Conservation (phyloP, 305 asterid species). For the Fraxinus dipetala region DNA sequence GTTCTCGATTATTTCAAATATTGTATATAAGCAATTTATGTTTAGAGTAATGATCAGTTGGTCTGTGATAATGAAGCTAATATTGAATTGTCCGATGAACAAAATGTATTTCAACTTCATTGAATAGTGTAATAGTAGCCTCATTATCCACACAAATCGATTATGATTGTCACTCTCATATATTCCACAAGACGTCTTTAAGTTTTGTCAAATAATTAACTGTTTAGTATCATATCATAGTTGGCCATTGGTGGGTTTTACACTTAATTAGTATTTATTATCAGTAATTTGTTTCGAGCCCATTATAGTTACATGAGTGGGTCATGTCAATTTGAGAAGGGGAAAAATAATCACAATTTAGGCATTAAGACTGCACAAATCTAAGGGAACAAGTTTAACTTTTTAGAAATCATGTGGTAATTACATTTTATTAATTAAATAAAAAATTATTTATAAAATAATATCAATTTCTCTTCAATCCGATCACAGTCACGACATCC, state of each 20-base stretch:
- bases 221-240: neutral
- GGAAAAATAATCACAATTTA: neutral
- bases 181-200: neutral
- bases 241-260: neutral
- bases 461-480: too few relatives aligned
- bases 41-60: neutral
- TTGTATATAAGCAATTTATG: neutral
- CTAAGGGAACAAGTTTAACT: neutral
- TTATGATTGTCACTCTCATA: neutral
- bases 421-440: neutral
- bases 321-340: neutral
- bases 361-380: neutral
- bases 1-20: neutral
- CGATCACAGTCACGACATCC: too few relatives aligned
- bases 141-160: neutral
- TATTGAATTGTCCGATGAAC: neutral
- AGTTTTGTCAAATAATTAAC: neutral
- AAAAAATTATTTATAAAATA: too few relatives aligned
- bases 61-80: neutral
- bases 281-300: neutral
- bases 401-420: neutral
- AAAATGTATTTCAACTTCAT: neutral
- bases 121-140: neutral
- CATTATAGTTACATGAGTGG: neutral
- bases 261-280: neutral